phyloP scores from a whole-genome alignment of 306 rosid genomes.

The Quercus glauca region DNA sequence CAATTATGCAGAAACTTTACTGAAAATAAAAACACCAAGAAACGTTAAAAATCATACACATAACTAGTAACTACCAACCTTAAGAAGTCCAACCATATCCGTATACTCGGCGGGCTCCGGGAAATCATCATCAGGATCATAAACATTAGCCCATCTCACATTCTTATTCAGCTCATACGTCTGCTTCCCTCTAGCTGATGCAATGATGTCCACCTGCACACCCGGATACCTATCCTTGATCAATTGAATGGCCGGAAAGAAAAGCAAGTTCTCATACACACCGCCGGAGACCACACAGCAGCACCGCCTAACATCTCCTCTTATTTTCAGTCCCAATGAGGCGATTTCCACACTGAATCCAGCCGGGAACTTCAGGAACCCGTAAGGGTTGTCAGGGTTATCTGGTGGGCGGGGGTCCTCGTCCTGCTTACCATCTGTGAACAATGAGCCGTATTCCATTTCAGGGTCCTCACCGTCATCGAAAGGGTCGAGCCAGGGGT shows the following conservation, averaged over 20 bases:
- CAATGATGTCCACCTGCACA: slow-evolving; percentile 62
- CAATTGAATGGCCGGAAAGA: slow-evolving; percentile 72
- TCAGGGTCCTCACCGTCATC: slow-evolving; percentile 78
- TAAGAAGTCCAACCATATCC: slow-evolving; percentile 74
- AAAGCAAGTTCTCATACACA: slow-evolving; percentile 76
- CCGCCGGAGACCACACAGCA: slow-evolving; percentile 83
- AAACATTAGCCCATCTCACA: slow-evolving; percentile 77
- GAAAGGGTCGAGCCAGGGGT: slow-evolving; percentile 80
- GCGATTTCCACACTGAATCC: slow-evolving; percentile 76
- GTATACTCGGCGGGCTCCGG: slow-evolving; percentile 81
- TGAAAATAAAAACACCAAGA: too few species aligned
- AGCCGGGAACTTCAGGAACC: slow-evolving; percentile 74
- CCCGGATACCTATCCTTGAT: slow-evolving; percentile 85
- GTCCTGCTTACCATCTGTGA: slow-evolving; percentile 73
- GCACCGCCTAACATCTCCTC: slow-evolving; percentile 86
- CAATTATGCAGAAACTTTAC: too few species aligned
- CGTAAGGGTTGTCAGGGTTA: slow-evolving; percentile 65
- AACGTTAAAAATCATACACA: too few species aligned
- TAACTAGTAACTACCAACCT: slow-evolving; percentile 40
- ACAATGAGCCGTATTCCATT: slow-evolving; percentile 69
- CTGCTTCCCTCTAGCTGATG: slow-evolving; percentile 74
- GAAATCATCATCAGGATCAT: slow-evolving; percentile 64
- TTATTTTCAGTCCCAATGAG: slow-evolving; percentile 55
- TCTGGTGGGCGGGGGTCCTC: slow-evolving; percentile 80
- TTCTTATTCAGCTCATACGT: slow-evolving; percentile 77